Evolutionary conservation across 441 rosid genomes (phyloP), one percentile per base, ranked within the genome.

Genomic region (Dalechampia spathulata): DNA sequence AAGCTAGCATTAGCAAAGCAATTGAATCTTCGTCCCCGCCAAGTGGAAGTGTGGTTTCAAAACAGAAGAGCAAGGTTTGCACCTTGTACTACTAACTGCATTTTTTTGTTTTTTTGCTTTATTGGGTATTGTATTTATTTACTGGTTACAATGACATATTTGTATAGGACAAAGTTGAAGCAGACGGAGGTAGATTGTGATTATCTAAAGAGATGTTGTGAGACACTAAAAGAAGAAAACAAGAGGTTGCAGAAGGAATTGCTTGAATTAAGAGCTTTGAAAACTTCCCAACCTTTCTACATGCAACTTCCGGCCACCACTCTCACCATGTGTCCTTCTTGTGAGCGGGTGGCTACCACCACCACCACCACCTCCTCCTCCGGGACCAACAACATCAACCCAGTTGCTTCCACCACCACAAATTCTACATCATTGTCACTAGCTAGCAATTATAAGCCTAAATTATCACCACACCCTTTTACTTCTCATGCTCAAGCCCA

Each of bases 1-100:
- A 92, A 92, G 78, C 79, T 81, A 17, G 94, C 83, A 1, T 53
- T 92, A 72, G 98, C 96, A 2, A 88, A 85, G 50, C 95, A 88
- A 55, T 66, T 92, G 77, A 88, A 83, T 74, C 96, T 92, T 43
- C 93, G 98, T 22, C 96, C 98, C 50, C 83, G 98, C 23, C 98
- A 88, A 51, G 93, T 92, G n/a, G 98, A 92, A 74, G 98, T 92
- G 6, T 92, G 98, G 98, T 92, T 92, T 63, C 98, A 92, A 49
- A 92, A 92, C 70, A 70, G 98, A 64, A 74, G 98, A 71, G 98
- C 98, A 48, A 87, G 98, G 98, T 87, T 72, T 30, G 4, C 34
- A 30, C n/a, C n/a, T n/a, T n/a, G n/a, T n/a, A n/a, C n/a, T n/a
- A n/a, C n/a, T n/a, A n/a, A n/a, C n/a, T n/a, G n/a, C n/a, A n/a